Evolutionary conservation across 2,329 filamentous ascomycete species (phyloP), one percentile per base, ranked within the genome.

Genomic region (Phyllosticta capitalensis): DNA sequence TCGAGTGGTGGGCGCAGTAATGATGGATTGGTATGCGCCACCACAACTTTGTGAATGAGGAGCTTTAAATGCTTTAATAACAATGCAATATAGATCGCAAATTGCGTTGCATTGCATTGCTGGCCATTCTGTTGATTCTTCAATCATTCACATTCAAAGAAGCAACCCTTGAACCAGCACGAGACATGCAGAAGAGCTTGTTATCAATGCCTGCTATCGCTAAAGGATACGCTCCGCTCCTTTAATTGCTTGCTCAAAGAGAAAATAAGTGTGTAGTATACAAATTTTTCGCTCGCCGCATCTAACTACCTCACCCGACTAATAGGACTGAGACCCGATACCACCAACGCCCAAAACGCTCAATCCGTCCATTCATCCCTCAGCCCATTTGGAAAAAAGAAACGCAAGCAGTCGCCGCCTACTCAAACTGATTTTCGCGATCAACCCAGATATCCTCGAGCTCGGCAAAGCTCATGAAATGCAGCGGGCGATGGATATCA

Each of bases 391-490:
- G 14, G 22, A 48, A 21, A 19, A 10, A 17, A 26, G 20, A 54
- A 54, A 55, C 17, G 26, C 20, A 51, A 26, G 19, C 12, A 52
- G 45, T 22, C 19, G 14, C n/a, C n/a, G 9, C 33, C 48, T 60
- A 97, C 67, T 90, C 92, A 78, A 99, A 95, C 72, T 92, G 92
- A 77, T 99, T 92, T 64, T 84, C 84, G 68, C 91, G 82, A 74
- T 99, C 94, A 53, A 96, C 92, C 84, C 92, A 95, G 50, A 95
- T 89, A 74, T 99, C 92, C 77, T 99, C 94, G 71, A 99, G 76
- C 78, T 99, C 92, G 0, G 92, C 90, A 76, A 99, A 99, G 74
- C 91, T 96, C 72, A 92, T 88, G 82, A 99, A 99, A 77, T 99
- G 94, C 59, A 96, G 78, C 17, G 92, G 92, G 24, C 94, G 84